Evolutionary conservation across 352 stramenopile genomes (phyloP), one percentile per base, ranked within the genome.

Genomic region (Phytophthora ohioensis): DNA sequence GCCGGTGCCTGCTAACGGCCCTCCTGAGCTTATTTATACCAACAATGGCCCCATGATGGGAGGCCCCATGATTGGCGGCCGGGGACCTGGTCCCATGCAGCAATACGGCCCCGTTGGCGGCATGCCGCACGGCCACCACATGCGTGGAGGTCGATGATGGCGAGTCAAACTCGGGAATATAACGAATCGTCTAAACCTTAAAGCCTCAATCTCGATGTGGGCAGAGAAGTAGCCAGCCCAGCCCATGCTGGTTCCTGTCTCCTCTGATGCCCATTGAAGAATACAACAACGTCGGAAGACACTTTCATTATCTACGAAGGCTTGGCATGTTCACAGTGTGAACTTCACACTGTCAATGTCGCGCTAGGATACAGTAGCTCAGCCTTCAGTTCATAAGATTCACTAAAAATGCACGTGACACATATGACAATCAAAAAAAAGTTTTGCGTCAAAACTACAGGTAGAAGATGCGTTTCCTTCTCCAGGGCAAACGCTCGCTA

Each of bases 21-120:
- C 21, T 27, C 21, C 80, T 68, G 81, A 85, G 64, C 76, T 76
- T 83, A 84, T 82, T 73, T 93, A 91, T 82, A 84, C 80, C 75
- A 76, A 71, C 45, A 79, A 63, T 75, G 61, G 60, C 12, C 58
- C 61, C 34, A 70, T 76, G 71, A 77, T 81, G 69, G 69, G 52
- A 62, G 73, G 69, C 41, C 65, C 56, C 27, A 59, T 73, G 54
- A 73, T 78, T 60, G 60, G 60, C 46, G 70, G 65, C 30, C 53
- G 58, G 11, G 64, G 69, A 46, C 55, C 58, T 43, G 54, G 31
- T n/a, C 61, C 41, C 49, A 78, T 73, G n/a, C 78, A 85, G 32
- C 73, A 80, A 61, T 91, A 90, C 61, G 75, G 75, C 56, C 76
- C 60, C 35, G 66, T 31, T 27, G 76, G 60, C 36, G 80, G 62